phyloP scores from a whole-genome alignment of 306 rosid species.

The Corylus heterophylla region DNA sequence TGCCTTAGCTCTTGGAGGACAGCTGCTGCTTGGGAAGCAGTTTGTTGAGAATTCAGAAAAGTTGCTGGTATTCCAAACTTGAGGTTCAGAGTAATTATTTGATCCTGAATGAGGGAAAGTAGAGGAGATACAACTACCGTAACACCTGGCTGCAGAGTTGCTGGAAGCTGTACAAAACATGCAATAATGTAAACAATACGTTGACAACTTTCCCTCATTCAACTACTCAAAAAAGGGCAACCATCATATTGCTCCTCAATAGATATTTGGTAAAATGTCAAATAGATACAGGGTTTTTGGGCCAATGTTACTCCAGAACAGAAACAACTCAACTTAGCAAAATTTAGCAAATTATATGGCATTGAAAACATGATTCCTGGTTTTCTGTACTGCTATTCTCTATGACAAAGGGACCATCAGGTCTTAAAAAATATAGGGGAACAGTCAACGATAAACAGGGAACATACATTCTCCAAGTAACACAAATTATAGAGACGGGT shows the following conservation, averaged over 20 bases:
- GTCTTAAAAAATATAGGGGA: not conserved
- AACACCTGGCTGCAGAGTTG: slow-evolving; percentile 84
- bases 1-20: slow-evolving; percentile 94
- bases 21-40: slow-evolving; percentile 70
- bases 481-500: not conserved
- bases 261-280: not conserved
- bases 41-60: slow-evolving; percentile 93
- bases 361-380: not conserved
- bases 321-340: not conserved
- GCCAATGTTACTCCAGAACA: not conserved
- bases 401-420: not conserved
- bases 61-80: slow-evolving; percentile 92
- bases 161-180: slow-evolving; percentile 77
- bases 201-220: slow-evolving; percentile 11
- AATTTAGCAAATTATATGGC: not conserved
- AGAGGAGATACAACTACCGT: slow-evolving; percentile 87
- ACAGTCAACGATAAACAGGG: not conserved
- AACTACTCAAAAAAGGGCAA: slow-evolving; percentile 18
- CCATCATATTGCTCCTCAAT: not conserved
- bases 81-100: slow-evolving; percentile 79
- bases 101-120: slow-evolving; percentile 98
- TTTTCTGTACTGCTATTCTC: not conserved
- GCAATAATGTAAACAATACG: slow-evolving; percentile 15
- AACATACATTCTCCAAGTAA: not conserved
- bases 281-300: not conserved